These are phyloP conservation scores for Dysphania ambrosioides DNA, from an alignment of 148 eudicot genomes.

Conservation along the genomic window DNA sequence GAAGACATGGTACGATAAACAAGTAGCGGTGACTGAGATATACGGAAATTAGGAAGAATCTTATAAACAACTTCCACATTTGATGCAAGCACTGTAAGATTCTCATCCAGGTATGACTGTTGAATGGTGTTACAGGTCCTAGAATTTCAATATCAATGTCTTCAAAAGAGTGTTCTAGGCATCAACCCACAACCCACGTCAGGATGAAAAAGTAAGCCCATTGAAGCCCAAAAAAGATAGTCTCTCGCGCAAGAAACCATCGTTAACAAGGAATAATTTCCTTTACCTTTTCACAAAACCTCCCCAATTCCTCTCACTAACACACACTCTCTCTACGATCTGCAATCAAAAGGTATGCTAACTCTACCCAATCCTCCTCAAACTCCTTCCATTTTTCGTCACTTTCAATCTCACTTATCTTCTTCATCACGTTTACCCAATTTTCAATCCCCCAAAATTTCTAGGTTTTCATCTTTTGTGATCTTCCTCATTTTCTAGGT, in stretches of 20 bases:
- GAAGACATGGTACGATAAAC: too few relatives aligned
- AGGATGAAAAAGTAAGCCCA: neutral
- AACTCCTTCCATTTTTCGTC: neutral
- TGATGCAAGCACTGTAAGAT: too few relatives aligned
- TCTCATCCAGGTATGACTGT: too few relatives aligned
- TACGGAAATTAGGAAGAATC: too few relatives aligned
- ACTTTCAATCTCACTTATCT: neutral
- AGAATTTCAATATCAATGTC: too few relatives aligned
- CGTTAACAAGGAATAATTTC: neutral
- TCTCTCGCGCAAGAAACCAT: conserved; percentile 28
- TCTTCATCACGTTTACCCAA: neutral
- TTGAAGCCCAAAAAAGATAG: conserved; percentile 11
- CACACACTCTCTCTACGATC: conserved; percentile 10
- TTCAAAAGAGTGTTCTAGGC: too few relatives aligned
- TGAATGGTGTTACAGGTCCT: too few relatives aligned
- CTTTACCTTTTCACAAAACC: neutral
- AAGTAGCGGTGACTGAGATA: too few relatives aligned
- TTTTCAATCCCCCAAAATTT: neutral
- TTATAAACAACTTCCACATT: too few relatives aligned
- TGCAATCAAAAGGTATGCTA: neutral
- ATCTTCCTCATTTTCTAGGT: neutral
- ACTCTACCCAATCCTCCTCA: neutral
- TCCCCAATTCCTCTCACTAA: neutral
- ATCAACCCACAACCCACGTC: neutral
- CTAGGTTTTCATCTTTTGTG: neutral